A percentile compares a stretch with the other conserved stretches of the same genome.
phyloP scores from a whole-genome alignment of 2,329 filamentous ascomycete species.

The Colletotrichum truncatum region DNA sequence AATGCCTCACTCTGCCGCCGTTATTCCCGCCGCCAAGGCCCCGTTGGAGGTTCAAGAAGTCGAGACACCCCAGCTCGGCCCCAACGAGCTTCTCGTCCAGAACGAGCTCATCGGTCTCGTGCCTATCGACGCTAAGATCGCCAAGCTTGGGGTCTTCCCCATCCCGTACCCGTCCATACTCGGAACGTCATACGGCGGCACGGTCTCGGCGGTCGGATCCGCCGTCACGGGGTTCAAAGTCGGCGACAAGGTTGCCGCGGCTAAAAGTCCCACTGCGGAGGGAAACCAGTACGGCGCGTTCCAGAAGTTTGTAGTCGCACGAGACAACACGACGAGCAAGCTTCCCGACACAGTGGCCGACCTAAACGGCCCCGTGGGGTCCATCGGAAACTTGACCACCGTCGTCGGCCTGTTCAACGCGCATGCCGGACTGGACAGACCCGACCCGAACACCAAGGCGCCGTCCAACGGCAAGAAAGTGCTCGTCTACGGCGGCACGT shows the following conservation, averaged over 20 bases:
- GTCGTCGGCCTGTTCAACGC: conserved; percentile 37
- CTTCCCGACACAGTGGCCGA: conserved; percentile 38
- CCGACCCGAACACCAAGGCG: conserved; percentile 31
- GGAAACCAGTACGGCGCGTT: conserved; percentile 19
- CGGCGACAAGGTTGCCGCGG: conserved; percentile 36
- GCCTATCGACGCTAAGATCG: conserved; percentile 40
- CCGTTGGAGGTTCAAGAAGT: conserved; percentile 21
- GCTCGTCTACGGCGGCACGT: conserved; percentile 57
- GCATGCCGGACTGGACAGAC: conserved; percentile 35
- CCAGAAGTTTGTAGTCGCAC: conserved; percentile 28
- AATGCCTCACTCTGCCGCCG: conserved; percentile 20
- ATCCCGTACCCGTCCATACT: conserved; percentile 27
- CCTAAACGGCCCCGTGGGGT: conserved; percentile 34
- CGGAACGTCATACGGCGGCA: conserved; percentile 35
- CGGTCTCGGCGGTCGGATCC: conserved; percentile 34
- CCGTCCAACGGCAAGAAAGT: conserved; percentile 35
- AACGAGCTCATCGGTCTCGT: conserved; percentile 38
- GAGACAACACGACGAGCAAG: conserved; percentile 35
- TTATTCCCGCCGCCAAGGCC: conserved; percentile 9
- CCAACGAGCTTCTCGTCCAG: conserved; percentile 37
- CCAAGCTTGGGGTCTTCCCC: conserved; percentile 33
- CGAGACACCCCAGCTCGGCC: conserved; percentile 26
- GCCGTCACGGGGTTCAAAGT: conserved; percentile 33
- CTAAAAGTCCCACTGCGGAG: neutral
- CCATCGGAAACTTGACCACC: conserved; percentile 35